A percentile compares a stretch with the other conserved stretches of the same genome.
Evolutionary conservation across 768 basidiomycete genomes (phyloP).

Genomic region (Hygrocybe punicea): DNA sequence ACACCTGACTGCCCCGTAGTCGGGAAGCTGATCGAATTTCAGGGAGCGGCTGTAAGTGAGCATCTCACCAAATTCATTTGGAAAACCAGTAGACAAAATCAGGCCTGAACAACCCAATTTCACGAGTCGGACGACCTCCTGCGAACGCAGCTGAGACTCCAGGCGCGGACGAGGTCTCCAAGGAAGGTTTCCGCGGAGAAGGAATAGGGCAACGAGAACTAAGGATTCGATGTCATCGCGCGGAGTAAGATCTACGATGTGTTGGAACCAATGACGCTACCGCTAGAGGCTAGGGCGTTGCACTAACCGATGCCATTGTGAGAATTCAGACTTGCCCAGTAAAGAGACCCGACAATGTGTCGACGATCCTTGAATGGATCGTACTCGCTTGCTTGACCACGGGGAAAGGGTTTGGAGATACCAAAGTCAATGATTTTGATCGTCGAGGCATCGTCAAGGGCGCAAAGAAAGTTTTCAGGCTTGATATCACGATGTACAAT

Average conservation of each 20-base stretch:
- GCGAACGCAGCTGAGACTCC: slow-evolving; percentile 13
- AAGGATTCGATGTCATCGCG: slow-evolving; percentile 59
- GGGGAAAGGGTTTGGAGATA: slow-evolving; percentile 20
- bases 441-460: slow-evolving; percentile 20
- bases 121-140: slow-evolving; percentile 15
- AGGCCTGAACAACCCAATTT: slow-evolving; percentile 15
- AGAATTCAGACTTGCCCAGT: slow-evolving; percentile 34
- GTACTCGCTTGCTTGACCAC: slow-evolving; percentile 17
- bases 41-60: slow-evolving; percentile 23
- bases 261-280: slow-evolving; percentile 5
- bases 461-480: slow-evolving; percentile 33
- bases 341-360: slow-evolving; percentile 26
- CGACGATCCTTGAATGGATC: slow-evolving; percentile 22
- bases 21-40: slow-evolving; percentile 22
- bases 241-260: slow-evolving; percentile 22
- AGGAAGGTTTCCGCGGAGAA: slow-evolving; percentile 45
- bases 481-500: slow-evolving; percentile 39
- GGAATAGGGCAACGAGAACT: slow-evolving; percentile 54
- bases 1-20: slow-evolving; percentile 12
- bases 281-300: slow-evolving; percentile 6
- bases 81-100: slow-evolving; percentile 18
- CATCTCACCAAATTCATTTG: slow-evolving; percentile 20
- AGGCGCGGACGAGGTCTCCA: slow-evolving; percentile 28
- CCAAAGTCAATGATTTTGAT: slow-evolving; percentile 34
- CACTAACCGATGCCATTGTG: slow-evolving; percentile 31